These are phyloP conservation scores for Adansonia madagascariensis DNA, from an alignment of 441 rosid genomes.

Conservation along the genomic window DNA sequence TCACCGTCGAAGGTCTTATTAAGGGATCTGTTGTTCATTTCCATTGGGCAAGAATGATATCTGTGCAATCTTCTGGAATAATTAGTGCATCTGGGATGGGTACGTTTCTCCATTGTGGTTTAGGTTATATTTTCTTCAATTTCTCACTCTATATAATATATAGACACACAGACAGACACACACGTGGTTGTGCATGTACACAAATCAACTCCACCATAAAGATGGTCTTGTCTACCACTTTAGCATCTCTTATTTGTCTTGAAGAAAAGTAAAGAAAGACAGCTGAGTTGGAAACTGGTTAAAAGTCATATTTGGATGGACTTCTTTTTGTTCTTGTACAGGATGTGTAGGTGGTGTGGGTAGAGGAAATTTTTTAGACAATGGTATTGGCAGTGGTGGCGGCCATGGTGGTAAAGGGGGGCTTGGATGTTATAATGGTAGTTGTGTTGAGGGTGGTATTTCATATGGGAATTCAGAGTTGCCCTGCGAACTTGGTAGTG, in stretches of 20 bases:
- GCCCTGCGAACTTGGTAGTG: slow-evolving; percentile 99
- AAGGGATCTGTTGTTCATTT: slow-evolving; percentile 97
- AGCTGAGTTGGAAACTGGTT: not conserved
- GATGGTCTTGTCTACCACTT: not conserved
- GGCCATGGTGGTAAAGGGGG: slow-evolving; percentile 99
- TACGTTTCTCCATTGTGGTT: slow-evolving; percentile 40
- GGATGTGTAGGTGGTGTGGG: slow-evolving; percentile 98
- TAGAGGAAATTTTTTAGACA: slow-evolving; percentile 66
- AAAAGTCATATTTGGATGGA: slow-evolving; percentile 22
- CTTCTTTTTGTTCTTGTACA: slow-evolving; percentile 40
- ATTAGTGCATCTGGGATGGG: slow-evolving; percentile 97
- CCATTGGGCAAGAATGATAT: slow-evolving; percentile 88
- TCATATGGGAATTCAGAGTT: slow-evolving; percentile 82
- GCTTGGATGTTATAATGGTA: slow-evolving; percentile 62
- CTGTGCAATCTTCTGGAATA: slow-evolving; percentile 72
- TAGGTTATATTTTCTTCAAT: slow-evolving; percentile 13
- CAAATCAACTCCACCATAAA: not conserved
- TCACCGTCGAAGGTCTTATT: slow-evolving; percentile 77
- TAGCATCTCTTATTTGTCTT: slow-evolving; percentile 21
- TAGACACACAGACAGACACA: not conserved
- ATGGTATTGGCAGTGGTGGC: slow-evolving; percentile 90
- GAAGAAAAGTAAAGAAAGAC: slow-evolving; percentile 1
- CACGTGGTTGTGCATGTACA: not conserved
- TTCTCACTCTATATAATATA: not conserved
- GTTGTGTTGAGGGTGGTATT: slow-evolving; percentile 72